Evolutionary conservation across 768 basidiomycete species (phyloP), one percentile per base, ranked within the genome.

Genomic region (Podaxis sp.): DNA sequence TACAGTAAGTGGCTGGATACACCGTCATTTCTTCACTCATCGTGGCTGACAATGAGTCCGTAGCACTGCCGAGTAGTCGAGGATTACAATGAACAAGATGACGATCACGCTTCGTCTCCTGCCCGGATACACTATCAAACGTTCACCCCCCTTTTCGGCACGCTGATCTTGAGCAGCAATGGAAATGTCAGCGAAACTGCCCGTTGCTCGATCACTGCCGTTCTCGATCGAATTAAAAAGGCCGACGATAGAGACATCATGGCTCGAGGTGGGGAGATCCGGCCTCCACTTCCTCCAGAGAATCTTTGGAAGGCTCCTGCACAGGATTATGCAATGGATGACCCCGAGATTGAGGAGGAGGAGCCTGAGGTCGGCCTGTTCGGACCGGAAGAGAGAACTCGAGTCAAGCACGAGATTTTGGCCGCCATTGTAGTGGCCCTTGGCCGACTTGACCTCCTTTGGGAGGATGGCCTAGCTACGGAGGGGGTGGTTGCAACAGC

Each of bases 91-190:
- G 64, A 67, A 29, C 68, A 72, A 49, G 73, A 36, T 11, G 60
- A 47, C 19, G 41, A 49, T 36, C 75, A 62, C 63, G 70, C 50
- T 70, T 76, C 66, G 71, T 76, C 37, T 74, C 76, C 75, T 7
- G 73, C 83, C 74, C 67, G 76, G 51, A 86, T 98, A 50, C 84
- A 88, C 41, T 91, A 93, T 2, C 89, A 91, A 68, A 85, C 90
- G 4, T 98, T 98, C 74, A 97, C 94, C 2, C 93, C 93, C 12
- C 89, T 97, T 54, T 82, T 98, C 33, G 95, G 93, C 47, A 91
- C 91, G 0, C 79, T 98, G 29, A 82, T 98, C 13, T 85, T 98
- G 50, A 93, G 89, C 70, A 82, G 88, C 27, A 94, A 92, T 67
- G 79, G 83, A 53, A 75, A 82, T 54, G 87, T 97, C 37, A 87